Percentiles rank a stretch among this genome's conserved stretches.
These are phyloP conservation scores for Vickermania ingenoplastis DNA, from an alignment of 208 protist species.

Conservation along the genomic window DNA sequence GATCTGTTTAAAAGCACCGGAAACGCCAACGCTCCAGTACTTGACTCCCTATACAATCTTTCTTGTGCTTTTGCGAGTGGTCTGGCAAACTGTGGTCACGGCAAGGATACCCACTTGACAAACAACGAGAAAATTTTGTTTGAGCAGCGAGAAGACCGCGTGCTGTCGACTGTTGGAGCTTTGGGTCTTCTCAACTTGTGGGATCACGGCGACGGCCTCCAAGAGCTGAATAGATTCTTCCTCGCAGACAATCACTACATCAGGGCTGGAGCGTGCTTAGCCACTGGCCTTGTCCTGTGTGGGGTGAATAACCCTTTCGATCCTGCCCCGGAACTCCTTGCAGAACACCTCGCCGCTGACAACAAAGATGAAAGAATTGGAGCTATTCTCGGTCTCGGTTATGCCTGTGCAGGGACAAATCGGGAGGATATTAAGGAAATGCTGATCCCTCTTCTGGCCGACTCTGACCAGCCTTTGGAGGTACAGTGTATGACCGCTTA, in stretches of 20 bases:
- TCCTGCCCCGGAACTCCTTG: slow-evolving; percentile 91
- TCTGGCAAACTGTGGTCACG: slow-evolving; percentile 93
- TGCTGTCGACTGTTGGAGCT: slow-evolving; percentile 94
- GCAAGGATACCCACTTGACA: slow-evolving; percentile 96
- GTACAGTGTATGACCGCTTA: slow-evolving; percentile 91
- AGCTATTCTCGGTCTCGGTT: slow-evolving; percentile 93
- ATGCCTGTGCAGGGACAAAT: slow-evolving; percentile 95
- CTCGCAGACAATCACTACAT: slow-evolving; percentile 93
- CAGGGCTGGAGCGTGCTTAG: slow-evolving; percentile 95
- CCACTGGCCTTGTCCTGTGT: slow-evolving; percentile 81
- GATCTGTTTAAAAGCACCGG: slow-evolving; percentile 96
- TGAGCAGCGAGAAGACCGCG: slow-evolving; percentile 95
- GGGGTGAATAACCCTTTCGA: slow-evolving; percentile 89
- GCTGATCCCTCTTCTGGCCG: slow-evolving; percentile 90
- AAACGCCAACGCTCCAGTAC: slow-evolving; percentile 25
- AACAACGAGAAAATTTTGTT: slow-evolving; percentile 86
- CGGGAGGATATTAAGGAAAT: slow-evolving; percentile 93
- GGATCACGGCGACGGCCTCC: slow-evolving; percentile 96
- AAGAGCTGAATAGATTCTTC: slow-evolving; percentile 94
- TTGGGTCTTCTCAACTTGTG: slow-evolving; percentile 97
- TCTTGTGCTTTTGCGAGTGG: slow-evolving; percentile 96
- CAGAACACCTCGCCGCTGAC: slow-evolving; percentile 53
- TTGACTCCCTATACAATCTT: slow-evolving; percentile 92
- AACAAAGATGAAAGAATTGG: slow-evolving; percentile 78
- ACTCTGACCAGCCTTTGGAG: slow-evolving; percentile 88